These are phyloP conservation scores for Rhamnella rubrinervis DNA, from an alignment of 331 rosid species.

Conservation along the genomic window DNA sequence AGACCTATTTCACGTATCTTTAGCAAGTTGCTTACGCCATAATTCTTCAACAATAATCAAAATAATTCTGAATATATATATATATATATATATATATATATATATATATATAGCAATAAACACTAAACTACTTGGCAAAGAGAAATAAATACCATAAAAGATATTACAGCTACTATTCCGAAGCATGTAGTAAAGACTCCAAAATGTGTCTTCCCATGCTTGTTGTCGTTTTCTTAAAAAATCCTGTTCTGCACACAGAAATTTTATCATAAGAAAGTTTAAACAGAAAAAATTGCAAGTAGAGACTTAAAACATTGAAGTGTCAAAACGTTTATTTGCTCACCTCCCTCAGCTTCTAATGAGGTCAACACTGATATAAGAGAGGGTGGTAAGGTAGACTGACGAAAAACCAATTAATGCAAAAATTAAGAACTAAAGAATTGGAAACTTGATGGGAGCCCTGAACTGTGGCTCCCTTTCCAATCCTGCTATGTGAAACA, in stretches of 20 bases:
- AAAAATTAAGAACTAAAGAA: constrained; percentile 34
- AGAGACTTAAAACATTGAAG: background rate
- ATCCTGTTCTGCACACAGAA: constrained; percentile 60
- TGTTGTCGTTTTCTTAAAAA: constrained; percentile 68
- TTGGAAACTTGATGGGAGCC: constrained; percentile 25
- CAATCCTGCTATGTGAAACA: constrained; percentile 39
- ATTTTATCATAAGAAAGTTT: constrained; percentile 6
- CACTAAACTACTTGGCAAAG: background rate
- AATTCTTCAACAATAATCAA: background rate
- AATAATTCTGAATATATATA: background rate
- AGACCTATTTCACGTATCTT: constrained; percentile 1
- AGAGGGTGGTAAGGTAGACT: constrained; percentile 73
- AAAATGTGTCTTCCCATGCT: constrained; percentile 88
- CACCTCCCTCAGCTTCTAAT: constrained; percentile 65
- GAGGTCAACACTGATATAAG: constrained; percentile 68
- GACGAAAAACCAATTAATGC: constrained; percentile 93
- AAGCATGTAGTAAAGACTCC: constrained; percentile 80
- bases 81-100: too few species aligned
- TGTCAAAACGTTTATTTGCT: constrained; percentile 18
- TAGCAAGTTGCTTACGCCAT: background rate
- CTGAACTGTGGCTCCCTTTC: constrained; percentile 33
- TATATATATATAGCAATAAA: background rate
- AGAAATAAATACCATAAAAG: constrained; percentile 69
- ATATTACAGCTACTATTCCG: constrained; percentile 68
- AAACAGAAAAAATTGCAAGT: background rate